Conservation (phyloP, 495 filamentous ascomycete species). For the Aspergillus coremiiformis region DNA sequence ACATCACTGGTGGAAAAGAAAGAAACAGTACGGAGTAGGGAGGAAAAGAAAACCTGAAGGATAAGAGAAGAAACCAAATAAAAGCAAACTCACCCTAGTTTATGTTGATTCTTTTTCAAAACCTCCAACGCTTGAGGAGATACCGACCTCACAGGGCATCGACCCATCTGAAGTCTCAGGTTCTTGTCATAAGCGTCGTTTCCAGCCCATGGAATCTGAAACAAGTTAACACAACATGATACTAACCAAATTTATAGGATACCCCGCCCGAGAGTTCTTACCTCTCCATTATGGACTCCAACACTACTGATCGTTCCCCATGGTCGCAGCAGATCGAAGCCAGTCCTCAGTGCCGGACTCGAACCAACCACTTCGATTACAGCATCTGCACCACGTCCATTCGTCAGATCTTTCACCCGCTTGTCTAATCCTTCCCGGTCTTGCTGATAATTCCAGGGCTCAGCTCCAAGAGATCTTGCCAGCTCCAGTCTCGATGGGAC, state of each 20-base stretch:
- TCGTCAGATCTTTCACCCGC: conserved; percentile 68
- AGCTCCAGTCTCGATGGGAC: conserved; percentile 70
- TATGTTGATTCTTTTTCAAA: conserved; percentile 73
- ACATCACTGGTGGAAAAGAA: neutral
- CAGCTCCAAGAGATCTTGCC: conserved; percentile 71
- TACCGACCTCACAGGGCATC: conserved; percentile 84
- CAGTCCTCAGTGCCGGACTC: conserved; percentile 73
- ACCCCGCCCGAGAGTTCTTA: conserved; percentile 26
- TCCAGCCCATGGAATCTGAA: conserved; percentile 75
- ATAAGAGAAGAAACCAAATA: neutral
- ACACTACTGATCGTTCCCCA: conserved; percentile 84
- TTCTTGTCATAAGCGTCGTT: conserved; percentile 87
- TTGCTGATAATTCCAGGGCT: conserved; percentile 73
- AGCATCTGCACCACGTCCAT: conserved; percentile 81
- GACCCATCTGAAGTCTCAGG: conserved; percentile 82
- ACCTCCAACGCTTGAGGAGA: conserved; percentile 71
- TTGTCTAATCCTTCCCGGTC: conserved; percentile 60
- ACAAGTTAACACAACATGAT: neutral
- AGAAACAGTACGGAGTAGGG: too few species aligned
- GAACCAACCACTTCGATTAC: conserved; percentile 89
- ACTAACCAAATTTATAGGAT: too few species aligned
- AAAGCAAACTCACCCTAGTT: conserved; percentile 67
- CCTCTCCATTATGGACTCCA: conserved; percentile 87
- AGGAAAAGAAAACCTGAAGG: neutral
- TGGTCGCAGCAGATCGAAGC: conserved; percentile 77